Evolutionary conservation across 2,329 filamentous ascomycete genomes (phyloP).

Genomic region (Cercospora sesami): DNA sequence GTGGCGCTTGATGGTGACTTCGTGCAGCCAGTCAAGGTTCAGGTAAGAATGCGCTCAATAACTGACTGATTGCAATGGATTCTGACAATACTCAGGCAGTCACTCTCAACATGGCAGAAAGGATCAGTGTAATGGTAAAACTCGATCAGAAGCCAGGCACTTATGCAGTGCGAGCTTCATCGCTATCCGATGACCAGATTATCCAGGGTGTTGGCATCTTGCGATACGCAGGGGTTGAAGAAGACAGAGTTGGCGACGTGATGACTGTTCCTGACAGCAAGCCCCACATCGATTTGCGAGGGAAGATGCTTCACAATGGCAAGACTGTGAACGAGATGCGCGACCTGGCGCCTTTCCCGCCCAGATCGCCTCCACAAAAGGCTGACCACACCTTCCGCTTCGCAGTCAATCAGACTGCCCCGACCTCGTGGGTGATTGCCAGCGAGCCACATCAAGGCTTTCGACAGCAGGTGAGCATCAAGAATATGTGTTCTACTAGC

Average conservation of each 20-base stretch:
- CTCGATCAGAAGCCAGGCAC: conserved; percentile 22
- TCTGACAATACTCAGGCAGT: background rate
- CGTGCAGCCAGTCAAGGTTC: conserved; percentile 26
- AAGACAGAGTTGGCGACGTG: conserved; percentile 5
- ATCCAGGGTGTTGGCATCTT: conserved; percentile 22
- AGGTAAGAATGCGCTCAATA: background rate
- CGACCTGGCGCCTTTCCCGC: conserved; percentile 21
- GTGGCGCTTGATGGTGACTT: conserved; percentile 29
- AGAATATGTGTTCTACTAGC: background rate
- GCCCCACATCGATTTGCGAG: conserved; percentile 17
- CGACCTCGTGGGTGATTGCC: conserved; percentile 21
- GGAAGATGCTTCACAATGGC: conserved; percentile 17
- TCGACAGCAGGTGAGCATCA: conserved; percentile 15
- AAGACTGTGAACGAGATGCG: conserved; percentile 23
- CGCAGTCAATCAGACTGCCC: conserved; percentile 19
- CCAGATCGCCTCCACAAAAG: conserved; percentile 19
- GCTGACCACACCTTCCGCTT: conserved; percentile 25
- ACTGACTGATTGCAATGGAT: background rate
- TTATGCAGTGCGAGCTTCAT: conserved; percentile 19
- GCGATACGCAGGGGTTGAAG: conserved; percentile 21
- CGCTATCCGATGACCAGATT: conserved; percentile 19
- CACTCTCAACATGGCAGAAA: conserved; percentile 21
- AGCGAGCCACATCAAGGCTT: conserved; percentile 27
- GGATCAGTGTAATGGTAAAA: conserved; percentile 24
- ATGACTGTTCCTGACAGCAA: conserved; percentile 19